Percentiles rank a stretch among this genome's conserved stretches.
phyloP scores from a whole-genome alignment of 1,284 basidiomycete genomes.

The Porodaedalea pini region DNA sequence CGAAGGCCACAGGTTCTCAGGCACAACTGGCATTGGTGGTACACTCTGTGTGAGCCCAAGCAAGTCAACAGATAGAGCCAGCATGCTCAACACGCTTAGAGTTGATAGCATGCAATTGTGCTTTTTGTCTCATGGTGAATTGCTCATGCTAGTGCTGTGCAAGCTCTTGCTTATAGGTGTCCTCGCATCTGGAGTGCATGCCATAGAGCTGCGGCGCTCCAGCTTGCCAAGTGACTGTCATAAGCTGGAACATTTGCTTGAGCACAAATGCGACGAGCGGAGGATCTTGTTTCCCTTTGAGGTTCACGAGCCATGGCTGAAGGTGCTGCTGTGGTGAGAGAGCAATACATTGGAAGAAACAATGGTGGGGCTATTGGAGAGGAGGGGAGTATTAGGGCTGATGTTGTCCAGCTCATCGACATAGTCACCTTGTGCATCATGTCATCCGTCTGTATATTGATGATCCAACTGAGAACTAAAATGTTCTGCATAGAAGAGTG shows the following conservation, averaged over 20 bases:
- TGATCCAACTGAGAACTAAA: constrained; percentile 2
- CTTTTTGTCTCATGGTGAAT: neutral
- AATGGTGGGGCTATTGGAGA: constrained; percentile 11
- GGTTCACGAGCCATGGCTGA: neutral
- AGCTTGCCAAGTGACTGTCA: constrained; percentile 4
- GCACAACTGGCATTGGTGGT: neutral
- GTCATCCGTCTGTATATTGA: neutral
- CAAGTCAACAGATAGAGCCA: neutral
- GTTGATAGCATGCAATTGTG: neutral
- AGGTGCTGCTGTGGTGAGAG: neutral
- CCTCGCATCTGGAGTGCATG: neutral
- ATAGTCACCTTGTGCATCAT: neutral
- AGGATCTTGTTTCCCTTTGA: constrained; percentile 14
- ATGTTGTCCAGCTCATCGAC: constrained; percentile 2
- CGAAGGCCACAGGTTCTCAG: neutral
- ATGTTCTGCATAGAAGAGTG: constrained; percentile 13
- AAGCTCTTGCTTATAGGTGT: constrained; percentile 8
- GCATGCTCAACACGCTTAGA: neutral
- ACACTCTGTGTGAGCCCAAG: neutral
- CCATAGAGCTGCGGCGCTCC: constrained; percentile 2
- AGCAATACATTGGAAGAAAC: constrained; percentile 12
- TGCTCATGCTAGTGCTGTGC: neutral
- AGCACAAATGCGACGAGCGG: constrained; percentile 10
- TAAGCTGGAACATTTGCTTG: constrained; percentile 9
- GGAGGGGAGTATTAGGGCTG: constrained; percentile 7